These are phyloP conservation scores for Calonectria leucothoes DNA, from an alignment of 2,329 filamentous ascomycete genomes.

Conservation along the genomic window DNA sequence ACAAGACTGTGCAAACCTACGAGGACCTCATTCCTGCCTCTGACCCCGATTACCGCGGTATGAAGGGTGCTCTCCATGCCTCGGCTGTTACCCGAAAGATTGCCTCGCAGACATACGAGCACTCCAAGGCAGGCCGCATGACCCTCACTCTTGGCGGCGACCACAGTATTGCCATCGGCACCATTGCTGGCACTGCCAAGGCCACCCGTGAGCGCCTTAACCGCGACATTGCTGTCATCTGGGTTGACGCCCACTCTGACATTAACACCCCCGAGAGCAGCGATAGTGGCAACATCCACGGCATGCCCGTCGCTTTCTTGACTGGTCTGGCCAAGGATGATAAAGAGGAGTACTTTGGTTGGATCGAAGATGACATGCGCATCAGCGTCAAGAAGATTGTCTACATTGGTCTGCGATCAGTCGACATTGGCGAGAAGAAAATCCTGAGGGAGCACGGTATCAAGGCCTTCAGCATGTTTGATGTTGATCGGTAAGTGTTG, in stretches of 20 bases:
- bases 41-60: constrained; percentile 86
- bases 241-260: constrained; percentile 98
- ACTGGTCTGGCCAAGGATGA: constrained; percentile 85
- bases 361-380: constrained; percentile 80
- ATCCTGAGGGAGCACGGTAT: constrained; percentile 89
- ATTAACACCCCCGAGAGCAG: constrained; percentile 96
- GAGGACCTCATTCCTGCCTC: constrained; percentile 75
- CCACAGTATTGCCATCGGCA: constrained; percentile 96
- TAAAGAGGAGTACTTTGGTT: constrained; percentile 85
- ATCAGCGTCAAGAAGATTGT: constrained; percentile 86
- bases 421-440: constrained; percentile 93
- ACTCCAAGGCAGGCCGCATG: constrained; percentile 85
- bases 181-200: constrained; percentile 86
- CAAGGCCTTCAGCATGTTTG: constrained; percentile 98
- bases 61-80: constrained; percentile 93
- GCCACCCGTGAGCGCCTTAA: constrained; percentile 85
- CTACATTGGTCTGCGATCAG: constrained; percentile 95
- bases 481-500: constrained; percentile 81
- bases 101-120: constrained; percentile 85
- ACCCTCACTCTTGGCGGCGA: constrained; percentile 95
- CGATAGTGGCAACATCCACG: constrained; percentile 93
- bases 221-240: constrained; percentile 92
- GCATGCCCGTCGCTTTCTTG: constrained; percentile 95
- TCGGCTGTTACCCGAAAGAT: constrained; percentile 86
- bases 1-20: constrained; percentile 86